These are phyloP conservation scores for Colletotrichum endophyticum DNA, from an alignment of 2,329 filamentous ascomycete species.

Conservation along the genomic window DNA sequence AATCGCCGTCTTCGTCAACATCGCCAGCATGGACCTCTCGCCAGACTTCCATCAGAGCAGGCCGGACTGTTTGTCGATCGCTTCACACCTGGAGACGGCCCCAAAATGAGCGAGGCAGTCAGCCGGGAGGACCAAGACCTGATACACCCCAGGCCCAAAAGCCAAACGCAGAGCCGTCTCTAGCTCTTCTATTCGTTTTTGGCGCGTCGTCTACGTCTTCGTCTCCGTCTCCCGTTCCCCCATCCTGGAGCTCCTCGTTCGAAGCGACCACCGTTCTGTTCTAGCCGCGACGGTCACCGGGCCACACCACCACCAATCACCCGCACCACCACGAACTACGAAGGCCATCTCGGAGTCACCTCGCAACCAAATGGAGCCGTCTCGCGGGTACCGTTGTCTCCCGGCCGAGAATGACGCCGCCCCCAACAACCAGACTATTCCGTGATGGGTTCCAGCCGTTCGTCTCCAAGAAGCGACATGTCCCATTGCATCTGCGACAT, in stretches of 20 bases:
- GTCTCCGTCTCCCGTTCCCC: not conserved
- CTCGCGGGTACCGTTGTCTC: not conserved
- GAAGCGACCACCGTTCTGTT: not conserved
- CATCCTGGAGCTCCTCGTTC: not conserved
- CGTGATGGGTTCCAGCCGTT: not conserved
- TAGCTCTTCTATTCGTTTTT: not conserved
- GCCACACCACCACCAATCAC: not conserved
- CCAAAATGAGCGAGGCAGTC: not conserved
- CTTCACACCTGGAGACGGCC: not conserved
- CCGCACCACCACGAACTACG: not conserved
- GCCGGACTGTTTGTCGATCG: not conserved
- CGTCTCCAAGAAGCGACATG: not conserved
- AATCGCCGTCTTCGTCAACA: not conserved
- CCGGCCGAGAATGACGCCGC: not conserved
- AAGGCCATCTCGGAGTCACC: not conserved
- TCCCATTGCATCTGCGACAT: constrained; percentile 2
- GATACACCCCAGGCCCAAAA: not conserved
- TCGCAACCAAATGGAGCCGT: not conserved
- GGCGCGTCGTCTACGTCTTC: not conserved
- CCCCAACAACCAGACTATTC: not conserved
- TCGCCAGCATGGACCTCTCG: not conserved
- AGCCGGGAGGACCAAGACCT: not conserved
- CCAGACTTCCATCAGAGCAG: not conserved
- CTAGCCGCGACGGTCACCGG: not conserved
- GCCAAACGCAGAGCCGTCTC: not conserved